A percentile compares a stretch with the other conserved stretches of the same genome.
Conservation (phyloP, 164 flowering plant genomes). For the Vitis cinerea region DNA sequence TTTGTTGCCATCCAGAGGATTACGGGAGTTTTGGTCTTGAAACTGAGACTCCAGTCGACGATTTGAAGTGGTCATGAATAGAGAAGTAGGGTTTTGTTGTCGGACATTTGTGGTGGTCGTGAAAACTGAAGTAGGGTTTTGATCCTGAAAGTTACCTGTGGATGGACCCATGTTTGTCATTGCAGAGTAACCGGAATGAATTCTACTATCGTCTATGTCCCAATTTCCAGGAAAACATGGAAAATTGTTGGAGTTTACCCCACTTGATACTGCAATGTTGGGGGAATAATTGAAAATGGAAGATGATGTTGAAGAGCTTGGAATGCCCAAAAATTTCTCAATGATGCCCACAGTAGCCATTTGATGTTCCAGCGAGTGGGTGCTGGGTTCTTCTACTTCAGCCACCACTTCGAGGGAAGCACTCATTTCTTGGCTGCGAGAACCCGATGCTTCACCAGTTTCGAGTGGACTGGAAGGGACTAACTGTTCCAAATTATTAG, state of each 20-base stretch:
- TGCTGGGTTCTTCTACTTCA: conserved; percentile 2
- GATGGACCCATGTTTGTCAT: conserved; percentile 4
- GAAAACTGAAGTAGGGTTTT: conserved; percentile 9
- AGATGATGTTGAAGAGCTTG: background rate
- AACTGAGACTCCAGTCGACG: conserved; percentile 7
- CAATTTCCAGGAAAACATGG: conserved; percentile 8
- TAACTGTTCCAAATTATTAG: conserved; percentile 13
- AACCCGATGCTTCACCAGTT: background rate
- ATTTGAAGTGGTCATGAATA: background rate
- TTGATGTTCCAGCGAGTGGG: conserved; percentile 13
- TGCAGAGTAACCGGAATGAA: background rate
- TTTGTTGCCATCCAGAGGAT: background rate
- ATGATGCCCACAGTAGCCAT: conserved; percentile 21
- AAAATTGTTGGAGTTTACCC: conserved; percentile 8
- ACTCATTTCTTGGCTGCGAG: conserved; percentile 5
- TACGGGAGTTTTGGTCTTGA: background rate
- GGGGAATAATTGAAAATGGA: conserved; percentile 1
- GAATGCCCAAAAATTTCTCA: conserved; percentile 20
- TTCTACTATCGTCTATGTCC: background rate
- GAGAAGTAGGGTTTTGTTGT: background rate
- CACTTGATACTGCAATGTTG: conserved; percentile 3
- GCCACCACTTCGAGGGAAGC: conserved; percentile 1
- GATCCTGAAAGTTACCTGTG: conserved; percentile 13
- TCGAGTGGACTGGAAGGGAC: conserved; percentile 6
- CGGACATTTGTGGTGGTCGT: background rate